A percentile compares a stretch with the other conserved stretches of the same genome.
These are phyloP conservation scores for Fusarium concolor DNA, from an alignment of 2,329 filamentous ascomycete species.

Conservation along the genomic window DNA sequence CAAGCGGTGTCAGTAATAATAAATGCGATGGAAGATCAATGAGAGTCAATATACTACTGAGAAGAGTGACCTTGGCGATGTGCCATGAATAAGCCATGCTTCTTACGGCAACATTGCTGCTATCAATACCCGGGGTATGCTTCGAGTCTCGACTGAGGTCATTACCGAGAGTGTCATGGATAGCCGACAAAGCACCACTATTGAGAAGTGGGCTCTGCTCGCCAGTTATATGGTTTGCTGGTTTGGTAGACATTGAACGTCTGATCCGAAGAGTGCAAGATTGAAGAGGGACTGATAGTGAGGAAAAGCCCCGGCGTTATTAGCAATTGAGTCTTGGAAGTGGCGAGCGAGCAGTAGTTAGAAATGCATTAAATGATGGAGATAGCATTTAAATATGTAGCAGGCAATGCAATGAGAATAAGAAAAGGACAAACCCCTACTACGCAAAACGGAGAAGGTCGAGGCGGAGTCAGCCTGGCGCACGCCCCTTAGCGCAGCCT, in stretches of 20 bases:
- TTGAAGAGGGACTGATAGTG: constrained; percentile 41
- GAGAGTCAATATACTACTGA: constrained; percentile 64
- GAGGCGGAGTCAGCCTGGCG: too few relatives aligned
- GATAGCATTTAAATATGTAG: too few relatives aligned
- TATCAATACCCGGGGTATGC: constrained; percentile 65
- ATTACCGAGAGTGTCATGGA: constrained; percentile 27
- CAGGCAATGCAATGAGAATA: too few relatives aligned
- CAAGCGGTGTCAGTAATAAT: constrained; percentile 13
- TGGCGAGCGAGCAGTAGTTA: neutral
- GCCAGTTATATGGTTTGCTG: constrained; percentile 42
- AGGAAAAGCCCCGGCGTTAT: constrained; percentile 48
- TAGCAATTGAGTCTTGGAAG: constrained; percentile 35
- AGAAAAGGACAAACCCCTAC: too few relatives aligned
- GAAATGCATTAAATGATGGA: too few relatives aligned
- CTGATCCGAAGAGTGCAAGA: constrained; percentile 42
- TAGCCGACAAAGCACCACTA: constrained; percentile 47
- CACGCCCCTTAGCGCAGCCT: too few relatives aligned
- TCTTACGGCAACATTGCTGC: constrained; percentile 58
- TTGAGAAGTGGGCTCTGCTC: constrained; percentile 60
- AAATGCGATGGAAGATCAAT: neutral
- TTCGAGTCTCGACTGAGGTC: constrained; percentile 46
- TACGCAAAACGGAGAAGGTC: too few relatives aligned
- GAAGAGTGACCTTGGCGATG: constrained; percentile 66
- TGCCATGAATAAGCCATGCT: constrained; percentile 64
- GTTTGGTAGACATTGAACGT: constrained; percentile 51